Base-by-base conservation (phyloP, 2,329 filamentous ascomycete species). In the Cercospora sp. region DNA sequence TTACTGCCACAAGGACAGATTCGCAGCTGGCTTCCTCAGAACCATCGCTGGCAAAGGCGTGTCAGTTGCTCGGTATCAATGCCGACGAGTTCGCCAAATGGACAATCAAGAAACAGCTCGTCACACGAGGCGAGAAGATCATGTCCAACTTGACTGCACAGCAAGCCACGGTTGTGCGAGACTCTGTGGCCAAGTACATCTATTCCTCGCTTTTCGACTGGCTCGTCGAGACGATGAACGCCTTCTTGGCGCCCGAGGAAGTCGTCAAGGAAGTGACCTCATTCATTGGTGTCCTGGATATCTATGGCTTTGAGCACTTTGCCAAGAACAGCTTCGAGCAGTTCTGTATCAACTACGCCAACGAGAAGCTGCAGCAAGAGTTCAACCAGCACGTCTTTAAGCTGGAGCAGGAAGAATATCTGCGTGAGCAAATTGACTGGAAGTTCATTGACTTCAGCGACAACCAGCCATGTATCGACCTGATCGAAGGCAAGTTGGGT, bases 341-440 rank as follows among this genome's bases (percentile, higher is more conserved):
- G 80, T 99, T 99, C 82, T 99, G 95, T 82, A 99, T 99, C 87
- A 99, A 99, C 82, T 99, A 99, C 77, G 95, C 95, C 81, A 99
- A 99, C 81, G 95, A 99, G 82, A 99, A 99, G 82, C 84, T 99
- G 64, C 95, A 99, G 79, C 95, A 99, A 80, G 94, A 98, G 79
- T 99, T 99, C 85, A 99, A 99, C 82, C 93, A 96, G 79, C 95
- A 99, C 77, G 95, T 99, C 40, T 99, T 99, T 87, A 97, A 98
- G 81, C 87, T 99, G 23, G 95, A 99, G 80, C 95, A 99, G 79
- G 95, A 99, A 79, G 95, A 99, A 80, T 99, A 99, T 78, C 87
- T 97, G 48, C 89, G 90, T 65, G 95, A 99, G 82, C 86, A 98
- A 82, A 99, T 99, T 73, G 94, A 98, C 82, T 99, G 95, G 95